Conservation (phyloP, 2,329 filamentous ascomycete species). For the Penicillium sp. region DNA sequence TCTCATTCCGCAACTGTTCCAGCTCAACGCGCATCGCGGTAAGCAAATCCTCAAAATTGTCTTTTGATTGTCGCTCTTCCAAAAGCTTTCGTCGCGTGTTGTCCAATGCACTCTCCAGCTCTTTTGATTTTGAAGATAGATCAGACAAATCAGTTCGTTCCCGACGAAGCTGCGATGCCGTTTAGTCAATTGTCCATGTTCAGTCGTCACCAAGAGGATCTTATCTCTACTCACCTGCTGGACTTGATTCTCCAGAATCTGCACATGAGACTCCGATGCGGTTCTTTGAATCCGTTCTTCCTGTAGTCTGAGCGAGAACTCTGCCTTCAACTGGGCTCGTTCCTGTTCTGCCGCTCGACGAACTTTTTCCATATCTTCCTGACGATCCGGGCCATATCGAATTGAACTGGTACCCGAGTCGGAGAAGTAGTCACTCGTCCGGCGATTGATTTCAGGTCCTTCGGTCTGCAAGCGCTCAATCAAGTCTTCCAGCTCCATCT, state of each 20-base stretch:
- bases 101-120: conserved; percentile 74
- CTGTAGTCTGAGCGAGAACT: conserved; percentile 78
- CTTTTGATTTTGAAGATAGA: conserved; percentile 57
- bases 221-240: conserved; percentile 47
- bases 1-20: conserved; percentile 74
- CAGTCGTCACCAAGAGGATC: background rate
- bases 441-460: conserved; percentile 54
- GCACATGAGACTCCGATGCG: conserved; percentile 75
- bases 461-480: conserved; percentile 84
- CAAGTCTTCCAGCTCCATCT: conserved; percentile 94
- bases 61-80: conserved; percentile 81
- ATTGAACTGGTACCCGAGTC: conserved; percentile 87
- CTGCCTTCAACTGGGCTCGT: conserved; percentile 76
- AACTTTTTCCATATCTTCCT: conserved; percentile 71
- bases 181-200: background rate
- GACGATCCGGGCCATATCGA: conserved; percentile 62
- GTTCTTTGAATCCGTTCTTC: conserved; percentile 74
- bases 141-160: conserved; percentile 49
- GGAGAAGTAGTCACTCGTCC: conserved; percentile 96
- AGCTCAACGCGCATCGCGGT: conserved; percentile 77
- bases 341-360: conserved; percentile 84
- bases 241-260: conserved; percentile 71
- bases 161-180: conserved; percentile 34
- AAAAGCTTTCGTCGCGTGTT: conserved; percentile 73
- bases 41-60: conserved; percentile 89